A percentile compares a stretch with the other conserved stretches of the same genome.
Evolutionary conservation across 805 yeast genomes (phyloP).

Genomic region (Spathaspora passalidarum): DNA sequence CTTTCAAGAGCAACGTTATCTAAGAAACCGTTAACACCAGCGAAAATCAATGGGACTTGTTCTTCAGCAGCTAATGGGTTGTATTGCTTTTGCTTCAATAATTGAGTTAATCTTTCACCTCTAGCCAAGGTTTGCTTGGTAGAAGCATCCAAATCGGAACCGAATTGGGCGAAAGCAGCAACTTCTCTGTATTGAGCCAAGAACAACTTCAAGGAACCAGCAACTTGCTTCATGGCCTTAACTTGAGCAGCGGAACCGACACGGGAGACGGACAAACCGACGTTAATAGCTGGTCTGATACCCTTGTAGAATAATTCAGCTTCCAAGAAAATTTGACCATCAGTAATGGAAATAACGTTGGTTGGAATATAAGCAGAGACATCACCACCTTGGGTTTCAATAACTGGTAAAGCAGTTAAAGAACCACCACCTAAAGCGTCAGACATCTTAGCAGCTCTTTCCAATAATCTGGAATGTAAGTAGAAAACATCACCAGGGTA

Average conservation of each 20-base stretch:
- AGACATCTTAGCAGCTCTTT: slow-evolving; percentile 97
- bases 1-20: slow-evolving; percentile 82
- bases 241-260: slow-evolving; percentile 99
- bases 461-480: slow-evolving; percentile 91
- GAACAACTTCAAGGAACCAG: slow-evolving; percentile 99
- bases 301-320: slow-evolving; percentile 99
- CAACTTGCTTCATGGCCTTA: slow-evolving; percentile 99
- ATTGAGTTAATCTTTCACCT: slow-evolving; percentile 99
- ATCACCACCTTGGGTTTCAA: slow-evolving; percentile 99
- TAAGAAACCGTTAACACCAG: slow-evolving; percentile 99
- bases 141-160: slow-evolving; percentile 99
- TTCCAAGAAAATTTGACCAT: slow-evolving; percentile 98
- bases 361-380: slow-evolving; percentile 97
- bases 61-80: slow-evolving; percentile 97
- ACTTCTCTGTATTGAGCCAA: slow-evolving; percentile 99
- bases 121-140: slow-evolving; percentile 98
- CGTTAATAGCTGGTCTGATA: slow-evolving; percentile 99
- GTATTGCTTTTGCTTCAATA: slow-evolving; percentile 97
- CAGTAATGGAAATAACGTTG: slow-evolving; percentile 95
- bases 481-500: slow-evolving; percentile 97
- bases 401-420: slow-evolving; percentile 92
- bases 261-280: slow-evolving; percentile 99
- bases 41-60: slow-evolving; percentile 97
- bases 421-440: slow-evolving; percentile 89
- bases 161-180: slow-evolving; percentile 99